A percentile compares a stretch with the other conserved stretches of the same genome.
Evolutionary conservation across 2,329 filamentous ascomycete species (phyloP).

Genomic region (Claviceps capensis): DNA sequence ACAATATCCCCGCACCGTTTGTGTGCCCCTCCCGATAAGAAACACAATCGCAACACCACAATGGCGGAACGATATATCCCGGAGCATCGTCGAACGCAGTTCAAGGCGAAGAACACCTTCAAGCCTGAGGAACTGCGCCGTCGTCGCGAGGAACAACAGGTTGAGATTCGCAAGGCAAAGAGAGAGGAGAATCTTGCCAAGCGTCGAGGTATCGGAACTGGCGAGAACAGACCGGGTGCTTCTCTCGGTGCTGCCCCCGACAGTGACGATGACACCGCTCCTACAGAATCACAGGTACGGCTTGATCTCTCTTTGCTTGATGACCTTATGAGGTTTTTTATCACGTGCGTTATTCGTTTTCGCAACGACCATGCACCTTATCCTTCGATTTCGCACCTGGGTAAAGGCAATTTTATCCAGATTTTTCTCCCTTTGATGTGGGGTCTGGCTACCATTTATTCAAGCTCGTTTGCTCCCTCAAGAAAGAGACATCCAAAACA

Average conservation of each 20-base stretch:
- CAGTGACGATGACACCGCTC: slow-evolving; percentile 92
- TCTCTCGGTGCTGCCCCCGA: slow-evolving; percentile 80
- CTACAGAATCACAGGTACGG: slow-evolving; percentile 87
- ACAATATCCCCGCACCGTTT: slow-evolving; percentile 5
- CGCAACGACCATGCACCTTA: not conserved
- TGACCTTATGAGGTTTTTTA: not conserved
- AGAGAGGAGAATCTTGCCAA: slow-evolving; percentile 98
- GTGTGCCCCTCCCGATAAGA: not conserved
- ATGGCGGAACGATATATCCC: slow-evolving; percentile 99
- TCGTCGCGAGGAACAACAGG: slow-evolving; percentile 96
- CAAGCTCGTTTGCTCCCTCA: not conserved
- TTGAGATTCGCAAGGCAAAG: slow-evolving; percentile 97
- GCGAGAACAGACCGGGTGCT: slow-evolving; percentile 66
- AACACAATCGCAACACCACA: slow-evolving; percentile 20
- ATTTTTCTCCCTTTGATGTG: slow-evolving; percentile 15
- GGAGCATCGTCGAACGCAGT: slow-evolving; percentile 96
- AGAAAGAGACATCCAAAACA: not conserved
- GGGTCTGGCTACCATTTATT: slow-evolving; percentile 17
- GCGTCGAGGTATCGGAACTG: slow-evolving; percentile 80
- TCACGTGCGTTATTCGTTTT: not conserved
- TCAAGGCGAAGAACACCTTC: slow-evolving; percentile 99
- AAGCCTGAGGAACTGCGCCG: slow-evolving; percentile 98
- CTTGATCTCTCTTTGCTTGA: slow-evolving; percentile 2
- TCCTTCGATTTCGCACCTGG: not conserved
- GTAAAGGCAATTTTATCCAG: not conserved